Percentiles rank a stretch among this genome's conserved stretches.
These are phyloP conservation scores for Sclerotinia trifoliorum DNA, from an alignment of 2,329 filamentous ascomycete genomes.

Conservation along the genomic window DNA sequence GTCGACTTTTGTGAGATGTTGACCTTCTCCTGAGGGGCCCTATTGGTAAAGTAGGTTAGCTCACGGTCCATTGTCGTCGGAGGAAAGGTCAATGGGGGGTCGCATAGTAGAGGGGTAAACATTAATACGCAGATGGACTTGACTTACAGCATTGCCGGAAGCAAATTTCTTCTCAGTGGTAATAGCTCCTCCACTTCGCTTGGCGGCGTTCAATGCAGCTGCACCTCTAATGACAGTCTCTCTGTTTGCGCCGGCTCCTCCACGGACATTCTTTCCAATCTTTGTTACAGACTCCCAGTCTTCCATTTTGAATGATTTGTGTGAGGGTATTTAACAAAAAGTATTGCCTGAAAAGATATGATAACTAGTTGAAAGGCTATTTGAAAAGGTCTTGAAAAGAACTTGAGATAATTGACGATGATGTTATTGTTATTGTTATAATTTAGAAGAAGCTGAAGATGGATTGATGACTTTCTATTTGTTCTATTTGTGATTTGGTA, in stretches of 20 bases:
- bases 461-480: constrained; percentile 1
- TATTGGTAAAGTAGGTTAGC: constrained; percentile 25
- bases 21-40: constrained; percentile 61
- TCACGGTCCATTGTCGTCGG: background rate
- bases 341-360: background rate
- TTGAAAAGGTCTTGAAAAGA: too few relatives aligned
- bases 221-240: constrained; percentile 90
- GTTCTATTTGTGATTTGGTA: constrained; percentile 19
- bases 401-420: background rate
- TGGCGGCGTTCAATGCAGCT: constrained; percentile 80
- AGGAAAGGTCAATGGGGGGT: constrained; percentile 8
- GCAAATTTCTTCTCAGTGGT: constrained; percentile 90
- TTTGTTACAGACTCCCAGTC: constrained; percentile 90
- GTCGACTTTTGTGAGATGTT: constrained; percentile 97
- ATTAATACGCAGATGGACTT: background rate
- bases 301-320: constrained; percentile 48
- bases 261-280: constrained; percentile 83
- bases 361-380: background rate
- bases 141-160: constrained; percentile 74
- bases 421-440: constrained; percentile 13
- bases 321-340: background rate
- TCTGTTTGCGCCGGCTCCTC: constrained; percentile 59
- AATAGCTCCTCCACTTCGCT: constrained; percentile 72
- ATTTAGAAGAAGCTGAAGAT: constrained; percentile 2
- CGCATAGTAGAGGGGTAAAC: constrained; percentile 4